Conservation (phyloP, 805 yeast species). For the Kuraishia borneana region DNA sequence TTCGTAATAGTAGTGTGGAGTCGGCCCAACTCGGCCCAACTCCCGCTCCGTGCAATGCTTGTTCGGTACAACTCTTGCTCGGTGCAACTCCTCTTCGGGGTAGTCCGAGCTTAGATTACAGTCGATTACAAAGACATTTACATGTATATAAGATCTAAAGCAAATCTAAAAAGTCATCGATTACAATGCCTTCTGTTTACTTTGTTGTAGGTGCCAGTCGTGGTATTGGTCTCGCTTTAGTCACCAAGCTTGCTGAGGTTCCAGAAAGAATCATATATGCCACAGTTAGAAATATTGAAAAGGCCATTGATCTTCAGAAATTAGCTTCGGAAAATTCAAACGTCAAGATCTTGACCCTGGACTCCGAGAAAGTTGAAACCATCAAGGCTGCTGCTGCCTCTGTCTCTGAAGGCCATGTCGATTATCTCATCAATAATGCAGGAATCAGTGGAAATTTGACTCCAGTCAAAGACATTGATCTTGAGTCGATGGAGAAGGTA, state of each 20-base stretch:
- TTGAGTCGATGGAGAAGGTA: neutral
- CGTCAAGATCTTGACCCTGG: neutral
- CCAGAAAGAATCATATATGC: neutral
- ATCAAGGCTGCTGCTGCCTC: neutral
- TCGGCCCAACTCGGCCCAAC: too few relatives aligned
- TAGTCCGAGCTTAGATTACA: too few relatives aligned
- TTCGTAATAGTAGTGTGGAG: too few relatives aligned
- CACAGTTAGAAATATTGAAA: neutral
- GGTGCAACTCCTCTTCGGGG: too few relatives aligned
- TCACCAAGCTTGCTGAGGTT: neutral
- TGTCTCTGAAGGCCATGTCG: neutral
- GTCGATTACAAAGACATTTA: too few relatives aligned
- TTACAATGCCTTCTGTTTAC: too few relatives aligned
- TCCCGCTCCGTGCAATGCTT: too few relatives aligned
- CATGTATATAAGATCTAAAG: too few relatives aligned
- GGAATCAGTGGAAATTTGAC: neutral
- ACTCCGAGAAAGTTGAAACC: neutral
- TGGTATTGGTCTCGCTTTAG: neutral
- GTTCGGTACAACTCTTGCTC: too few relatives aligned
- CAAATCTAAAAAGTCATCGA: too few relatives aligned
- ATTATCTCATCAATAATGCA: neutral
- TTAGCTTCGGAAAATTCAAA: neutral
- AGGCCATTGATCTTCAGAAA: neutral
- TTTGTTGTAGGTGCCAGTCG: neutral
- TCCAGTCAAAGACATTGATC: neutral